These are phyloP conservation scores for Phlebiopsis gigantea DNA, from an alignment of 768 basidiomycete species.

Conservation along the genomic window DNA sequence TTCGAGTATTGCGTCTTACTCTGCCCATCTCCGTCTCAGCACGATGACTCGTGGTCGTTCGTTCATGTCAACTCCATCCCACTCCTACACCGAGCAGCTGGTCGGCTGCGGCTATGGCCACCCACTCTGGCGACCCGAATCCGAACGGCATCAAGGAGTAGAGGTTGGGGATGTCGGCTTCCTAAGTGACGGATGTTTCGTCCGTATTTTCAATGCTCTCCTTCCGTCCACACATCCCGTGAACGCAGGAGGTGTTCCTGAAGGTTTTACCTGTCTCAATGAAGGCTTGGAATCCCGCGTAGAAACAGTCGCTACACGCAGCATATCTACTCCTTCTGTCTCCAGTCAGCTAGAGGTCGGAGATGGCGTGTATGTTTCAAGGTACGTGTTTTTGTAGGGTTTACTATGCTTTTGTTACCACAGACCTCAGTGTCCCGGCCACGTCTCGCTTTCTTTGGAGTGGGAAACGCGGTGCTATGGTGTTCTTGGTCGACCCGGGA, in stretches of 20 bases:
- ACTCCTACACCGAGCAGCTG: too few relatives aligned
- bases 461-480: neutral
- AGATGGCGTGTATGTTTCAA: neutral
- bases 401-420: too few relatives aligned
- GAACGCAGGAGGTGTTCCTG: neutral
- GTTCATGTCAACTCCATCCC: too few relatives aligned
- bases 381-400: too few relatives aligned
- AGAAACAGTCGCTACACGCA: too few relatives aligned
- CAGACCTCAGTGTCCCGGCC: neutral
- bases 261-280: neutral
- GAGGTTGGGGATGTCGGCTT: constrained; percentile 20
- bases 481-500: neutral
- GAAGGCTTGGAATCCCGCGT: too few relatives aligned
- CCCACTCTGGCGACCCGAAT: constrained; percentile 19
- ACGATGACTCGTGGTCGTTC: too few relatives aligned
- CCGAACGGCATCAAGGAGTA: constrained; percentile 6
- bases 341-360: neutral
- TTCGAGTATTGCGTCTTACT: too few relatives aligned
- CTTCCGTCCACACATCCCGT: neutral
- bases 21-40: too few relatives aligned
- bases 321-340: neutral
- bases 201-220: constrained; percentile 16
- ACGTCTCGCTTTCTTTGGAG: neutral
- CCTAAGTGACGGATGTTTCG: constrained; percentile 12
- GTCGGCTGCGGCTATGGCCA: constrained; percentile 13